Conservation (phyloP, 441 rosid genomes). For the Gossypium aridum region DNA sequence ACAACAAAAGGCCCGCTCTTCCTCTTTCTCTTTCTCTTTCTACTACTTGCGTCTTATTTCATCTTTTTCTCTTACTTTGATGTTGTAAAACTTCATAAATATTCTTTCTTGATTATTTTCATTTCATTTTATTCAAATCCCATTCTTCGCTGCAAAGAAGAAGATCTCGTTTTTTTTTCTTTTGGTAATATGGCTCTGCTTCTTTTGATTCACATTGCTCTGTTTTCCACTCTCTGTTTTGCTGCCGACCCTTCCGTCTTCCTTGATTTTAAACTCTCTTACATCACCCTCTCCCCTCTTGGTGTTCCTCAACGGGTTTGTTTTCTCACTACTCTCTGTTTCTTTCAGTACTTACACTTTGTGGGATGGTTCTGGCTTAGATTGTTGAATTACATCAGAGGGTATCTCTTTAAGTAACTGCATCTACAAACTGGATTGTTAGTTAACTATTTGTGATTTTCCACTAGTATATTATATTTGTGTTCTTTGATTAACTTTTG, state of each 20-base stretch:
- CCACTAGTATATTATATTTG: background rate
- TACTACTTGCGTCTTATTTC: background rate
- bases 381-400: background rate
- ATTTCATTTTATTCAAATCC: slow-evolving; percentile 6
- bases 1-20: background rate
- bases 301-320: slow-evolving; percentile 83
- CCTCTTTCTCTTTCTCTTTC: slow-evolving; percentile 6
- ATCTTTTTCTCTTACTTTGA: background rate
- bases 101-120: background rate
- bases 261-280: slow-evolving; percentile 51
- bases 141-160: background rate
- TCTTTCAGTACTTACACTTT: background rate
- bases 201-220: slow-evolving; percentile 25
- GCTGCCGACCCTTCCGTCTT: slow-evolving; percentile 58
- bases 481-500: background rate
- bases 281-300: slow-evolving; percentile 70
- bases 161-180: too few relatives aligned
- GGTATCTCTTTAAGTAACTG: background rate
- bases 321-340: background rate
- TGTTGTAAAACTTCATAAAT: background rate
- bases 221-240: slow-evolving; percentile 37
- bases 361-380: too few relatives aligned
- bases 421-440: background rate
- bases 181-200: slow-evolving; percentile 16
- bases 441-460: background rate